These are phyloP conservation scores for Tolypocladium endophyticum DNA, from an alignment of 2,329 filamentous ascomycete species.

Conservation along the genomic window DNA sequence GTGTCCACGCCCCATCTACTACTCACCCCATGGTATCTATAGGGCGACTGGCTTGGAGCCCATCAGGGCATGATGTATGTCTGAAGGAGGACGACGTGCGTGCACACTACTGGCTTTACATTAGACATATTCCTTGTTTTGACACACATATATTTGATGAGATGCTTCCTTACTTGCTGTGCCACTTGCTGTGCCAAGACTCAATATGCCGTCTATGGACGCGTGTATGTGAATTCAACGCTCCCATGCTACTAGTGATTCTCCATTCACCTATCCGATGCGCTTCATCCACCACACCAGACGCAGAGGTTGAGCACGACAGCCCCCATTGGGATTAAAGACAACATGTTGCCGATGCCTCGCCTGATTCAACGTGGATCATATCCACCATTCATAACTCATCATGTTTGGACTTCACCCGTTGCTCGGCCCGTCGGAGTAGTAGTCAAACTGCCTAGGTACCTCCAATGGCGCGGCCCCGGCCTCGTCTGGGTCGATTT, in stretches of 20 bases:
- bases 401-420: neutral
- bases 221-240: neutral
- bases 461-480: constrained; percentile 5
- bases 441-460: constrained; percentile 12
- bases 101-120: constrained; percentile 7
- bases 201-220: neutral
- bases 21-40: constrained; percentile 3
- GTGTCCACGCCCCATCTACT: neutral
- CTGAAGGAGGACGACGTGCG: constrained; percentile 4
- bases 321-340: too few relatives aligned
- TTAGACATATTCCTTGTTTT: constrained; percentile 6
- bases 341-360: neutral
- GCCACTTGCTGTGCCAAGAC: neutral
- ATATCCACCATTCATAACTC: neutral
- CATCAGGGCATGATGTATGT: constrained; percentile 2
- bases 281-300: too few relatives aligned
- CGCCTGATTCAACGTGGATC: neutral
- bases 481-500: constrained; percentile 12
- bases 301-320: neutral
- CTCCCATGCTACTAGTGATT: neutral
- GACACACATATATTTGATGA: constrained; percentile 2
- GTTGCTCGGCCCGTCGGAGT: constrained; percentile 8
- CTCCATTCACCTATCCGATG: neutral
- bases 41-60: neutral
- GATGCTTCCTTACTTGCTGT: neutral